These are phyloP conservation scores for Pythium phragmitis DNA, from an alignment of 352 stramenopile species.

Conservation along the genomic window DNA sequence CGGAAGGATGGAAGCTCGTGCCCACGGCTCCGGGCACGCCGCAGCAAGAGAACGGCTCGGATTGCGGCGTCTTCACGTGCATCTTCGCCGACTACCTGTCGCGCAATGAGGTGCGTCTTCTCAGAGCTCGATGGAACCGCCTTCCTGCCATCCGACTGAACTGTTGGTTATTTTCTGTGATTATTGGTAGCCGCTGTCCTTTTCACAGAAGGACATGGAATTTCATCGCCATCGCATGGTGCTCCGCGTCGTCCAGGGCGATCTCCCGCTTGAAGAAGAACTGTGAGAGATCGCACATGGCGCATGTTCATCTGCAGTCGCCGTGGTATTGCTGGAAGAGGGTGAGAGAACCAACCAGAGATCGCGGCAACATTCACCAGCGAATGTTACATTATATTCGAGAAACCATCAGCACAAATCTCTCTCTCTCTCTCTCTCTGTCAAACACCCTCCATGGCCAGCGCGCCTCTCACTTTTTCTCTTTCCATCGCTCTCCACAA, in stretches of 20 bases:
- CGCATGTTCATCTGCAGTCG: not conserved
- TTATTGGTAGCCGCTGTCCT: conserved; percentile 50
- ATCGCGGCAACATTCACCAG: not conserved
- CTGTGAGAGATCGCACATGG: conserved; percentile 29
- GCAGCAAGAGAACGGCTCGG: conserved; percentile 78
- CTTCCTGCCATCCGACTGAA: not conserved
- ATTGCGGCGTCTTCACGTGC: conserved; percentile 86
- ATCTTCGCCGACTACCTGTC: conserved; percentile 85
- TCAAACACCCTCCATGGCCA: too few relatives aligned
- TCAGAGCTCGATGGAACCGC: not conserved
- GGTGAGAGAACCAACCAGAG: not conserved
- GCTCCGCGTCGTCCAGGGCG: conserved; percentile 63
- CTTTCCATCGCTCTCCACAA: not conserved
- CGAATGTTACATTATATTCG: not conserved
- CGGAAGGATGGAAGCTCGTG: conserved; percentile 66
- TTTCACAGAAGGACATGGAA: conserved; percentile 81
- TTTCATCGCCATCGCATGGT: conserved; percentile 85
- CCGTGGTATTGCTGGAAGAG: not conserved
- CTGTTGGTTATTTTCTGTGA: not conserved
- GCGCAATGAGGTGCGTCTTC: conserved; percentile 48
- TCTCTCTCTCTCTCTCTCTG: not conserved
- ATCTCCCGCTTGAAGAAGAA: conserved; percentile 65
- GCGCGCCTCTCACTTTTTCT: not conserved
- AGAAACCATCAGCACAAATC: not conserved
- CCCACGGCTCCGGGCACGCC: conserved; percentile 56